Evolutionary conservation across 257 asterid genomes (phyloP), one percentile per base, ranked within the genome.

Genomic region (Jacaranda mimosifolia): DNA sequence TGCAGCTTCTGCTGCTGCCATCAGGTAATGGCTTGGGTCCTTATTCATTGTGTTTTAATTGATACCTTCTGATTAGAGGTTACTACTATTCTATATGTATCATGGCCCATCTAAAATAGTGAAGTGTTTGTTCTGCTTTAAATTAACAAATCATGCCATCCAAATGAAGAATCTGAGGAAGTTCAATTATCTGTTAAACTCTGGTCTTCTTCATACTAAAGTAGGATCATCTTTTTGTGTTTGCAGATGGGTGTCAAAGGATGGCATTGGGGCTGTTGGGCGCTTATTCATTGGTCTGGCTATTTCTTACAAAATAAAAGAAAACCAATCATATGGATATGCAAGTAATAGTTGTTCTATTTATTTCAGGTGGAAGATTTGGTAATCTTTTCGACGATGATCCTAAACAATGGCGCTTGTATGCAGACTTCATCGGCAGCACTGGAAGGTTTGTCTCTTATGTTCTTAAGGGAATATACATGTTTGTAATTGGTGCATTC

Each of bases 361-460:
- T 80, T 62, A 57, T 84, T 84, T 78, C 87, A 95, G 99, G 99
- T 81, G 99, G 99, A 77, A 85, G 93, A 81, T 95, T 95, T 80
- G 99, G 99, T 63, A 89, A 80, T 94, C 91, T 95, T 81, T 95
- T 95, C 64, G 97, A 95, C 13, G 93, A 95, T 81, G 99, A 95
- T 82, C 99, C 99, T 69, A 95, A 89, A 77, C 99, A 95, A 65
- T 95, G 99, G 99, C 96, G 99, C 82, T 84, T 95, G 87, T 93
- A 91, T 83, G 99, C 99, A 68, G 99, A 95, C 84, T 91, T 95
- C 83, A 81, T 95, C 76, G 99, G 99, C 77, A 95, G 98, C 74
- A 84, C 96, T 21, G 99, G 99, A 82, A 91, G 99, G 99, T 95
- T 38, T 40, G 76, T 21, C 64, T 59, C 63, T 60, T 63, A 10